These are phyloP conservation scores for Rhizomucor pusillus DNA, from an alignment of 371 early-diverging fungal species.

Conservation along the genomic window DNA sequence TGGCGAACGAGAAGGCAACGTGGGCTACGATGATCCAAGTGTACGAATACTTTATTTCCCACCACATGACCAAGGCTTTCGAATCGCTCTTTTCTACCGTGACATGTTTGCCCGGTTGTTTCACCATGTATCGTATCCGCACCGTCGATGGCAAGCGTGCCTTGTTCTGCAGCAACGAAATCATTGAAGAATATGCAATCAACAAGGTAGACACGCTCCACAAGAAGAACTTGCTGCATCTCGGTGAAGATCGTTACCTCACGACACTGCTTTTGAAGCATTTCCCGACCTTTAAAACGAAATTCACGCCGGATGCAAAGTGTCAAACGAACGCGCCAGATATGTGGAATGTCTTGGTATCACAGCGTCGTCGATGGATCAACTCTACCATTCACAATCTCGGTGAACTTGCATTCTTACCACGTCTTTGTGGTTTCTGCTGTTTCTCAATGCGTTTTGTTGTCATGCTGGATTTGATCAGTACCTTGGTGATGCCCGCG, in stretches of 20 bases:
- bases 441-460: constrained; percentile 99
- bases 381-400: constrained; percentile 97
- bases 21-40: constrained; percentile 99
- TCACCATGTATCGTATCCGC: constrained; percentile 93
- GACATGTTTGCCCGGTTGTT: constrained; percentile 97
- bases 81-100: constrained; percentile 98
- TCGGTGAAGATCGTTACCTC: constrained; percentile 90
- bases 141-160: constrained; percentile 79
- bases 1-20: constrained; percentile 86
- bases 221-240: constrained; percentile 83
- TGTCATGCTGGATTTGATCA: constrained; percentile 90
- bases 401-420: constrained; percentile 85
- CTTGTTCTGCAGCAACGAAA: constrained; percentile 81
- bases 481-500: constrained; percentile 93
- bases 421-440: constrained; percentile 94
- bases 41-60: constrained; percentile 98
- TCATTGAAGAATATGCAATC: constrained; percentile 92
- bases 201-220: constrained; percentile 97
- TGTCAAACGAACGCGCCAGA: constrained; percentile 98
- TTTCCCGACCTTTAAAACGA: constrained; percentile 94
- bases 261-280: constrained; percentile 99
- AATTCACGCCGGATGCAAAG: constrained; percentile 93
- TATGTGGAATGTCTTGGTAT: constrained; percentile 88
- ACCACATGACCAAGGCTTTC: constrained; percentile 97
- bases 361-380: constrained; percentile 98